Conservation (phyloP, 73 alveolate genomes). For the Symbiodinium natans region DNA sequence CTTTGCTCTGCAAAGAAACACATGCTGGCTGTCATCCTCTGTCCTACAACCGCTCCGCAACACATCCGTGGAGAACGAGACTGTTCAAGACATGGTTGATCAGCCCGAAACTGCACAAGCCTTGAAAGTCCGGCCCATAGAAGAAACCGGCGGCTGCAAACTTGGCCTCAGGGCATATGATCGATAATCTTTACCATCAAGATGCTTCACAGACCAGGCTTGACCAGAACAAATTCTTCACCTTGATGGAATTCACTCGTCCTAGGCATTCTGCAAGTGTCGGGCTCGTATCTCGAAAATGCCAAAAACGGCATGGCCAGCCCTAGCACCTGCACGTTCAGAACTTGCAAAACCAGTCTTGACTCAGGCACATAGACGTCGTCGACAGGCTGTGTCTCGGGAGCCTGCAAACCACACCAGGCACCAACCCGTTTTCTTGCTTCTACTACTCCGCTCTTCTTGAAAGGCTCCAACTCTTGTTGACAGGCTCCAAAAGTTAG, state of each 20-base stretch:
- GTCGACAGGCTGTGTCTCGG: neutral
- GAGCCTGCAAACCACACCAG: too few relatives aligned
- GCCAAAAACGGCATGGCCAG: neutral
- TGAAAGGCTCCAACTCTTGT: too few relatives aligned
- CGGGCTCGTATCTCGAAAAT: neutral
- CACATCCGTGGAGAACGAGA: too few relatives aligned
- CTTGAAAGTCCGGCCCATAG: slow-evolving; percentile 90
- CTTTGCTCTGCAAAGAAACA: too few relatives aligned
- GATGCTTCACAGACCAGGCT: too few relatives aligned
- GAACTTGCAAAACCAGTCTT: neutral
- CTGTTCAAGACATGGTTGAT: too few relatives aligned
- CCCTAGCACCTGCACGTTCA: neutral
- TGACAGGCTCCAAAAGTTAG: too few relatives aligned
- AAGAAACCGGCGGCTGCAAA: slow-evolving; percentile 68
- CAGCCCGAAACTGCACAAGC: neutral
- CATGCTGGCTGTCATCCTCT: too few relatives aligned
- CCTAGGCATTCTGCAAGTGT: neutral
- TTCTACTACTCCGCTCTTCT: too few relatives aligned
- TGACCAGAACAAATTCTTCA: neutral
- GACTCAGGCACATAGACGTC: neutral
- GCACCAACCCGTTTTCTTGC: too few relatives aligned
- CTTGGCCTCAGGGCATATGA: neutral
- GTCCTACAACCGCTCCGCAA: too few relatives aligned
- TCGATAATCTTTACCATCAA: too few relatives aligned
- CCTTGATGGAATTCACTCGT: neutral